These are phyloP conservation scores for Lonicera japonica DNA, from an alignment of 129 eudicot genomes.

Conservation along the genomic window DNA sequence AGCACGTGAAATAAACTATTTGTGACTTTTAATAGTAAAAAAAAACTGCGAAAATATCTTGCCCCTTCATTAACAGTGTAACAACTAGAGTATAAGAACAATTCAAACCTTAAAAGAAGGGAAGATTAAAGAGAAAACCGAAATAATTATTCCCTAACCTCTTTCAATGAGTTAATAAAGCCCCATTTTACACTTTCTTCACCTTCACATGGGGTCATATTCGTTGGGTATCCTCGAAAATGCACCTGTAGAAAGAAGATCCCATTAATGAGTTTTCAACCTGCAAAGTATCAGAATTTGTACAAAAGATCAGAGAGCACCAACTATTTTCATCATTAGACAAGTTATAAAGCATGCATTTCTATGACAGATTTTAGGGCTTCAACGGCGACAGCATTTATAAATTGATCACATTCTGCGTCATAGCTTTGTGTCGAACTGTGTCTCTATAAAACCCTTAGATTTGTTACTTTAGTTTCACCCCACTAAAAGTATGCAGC, in stretches of 20 bases:
- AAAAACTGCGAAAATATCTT: no score
- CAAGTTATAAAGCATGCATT: not conserved
- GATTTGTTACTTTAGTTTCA: no score
- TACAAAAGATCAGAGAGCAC: constrained; percentile 5
- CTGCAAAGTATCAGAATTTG: not conserved
- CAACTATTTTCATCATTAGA: not conserved
- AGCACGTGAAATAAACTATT: no score
- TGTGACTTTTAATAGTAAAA: no score
- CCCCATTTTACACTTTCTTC: constrained; percentile 98
- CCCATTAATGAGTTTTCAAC: constrained; percentile 8
- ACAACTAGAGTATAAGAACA: not conserved
- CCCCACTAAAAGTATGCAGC: no score
- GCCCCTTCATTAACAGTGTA: not conserved
- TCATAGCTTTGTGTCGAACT: no score
- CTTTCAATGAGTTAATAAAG: constrained; percentile 86
- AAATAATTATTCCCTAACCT: constrained; percentile 42
- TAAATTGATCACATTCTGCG: no score
- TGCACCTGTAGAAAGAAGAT: constrained; percentile 58
- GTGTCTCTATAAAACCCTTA: no score
- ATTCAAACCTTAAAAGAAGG: not conserved
- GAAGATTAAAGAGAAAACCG: constrained; percentile 1
- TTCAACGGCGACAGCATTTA: no score
- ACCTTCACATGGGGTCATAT: constrained; percentile 87
- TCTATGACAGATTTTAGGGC: no score
- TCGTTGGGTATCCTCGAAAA: constrained; percentile 93